A percentile compares a stretch with the other conserved stretches of the same genome.
Evolutionary conservation across 129 eudicot genomes (phyloP).

Genomic region (Saposhnikovia divaricata): DNA sequence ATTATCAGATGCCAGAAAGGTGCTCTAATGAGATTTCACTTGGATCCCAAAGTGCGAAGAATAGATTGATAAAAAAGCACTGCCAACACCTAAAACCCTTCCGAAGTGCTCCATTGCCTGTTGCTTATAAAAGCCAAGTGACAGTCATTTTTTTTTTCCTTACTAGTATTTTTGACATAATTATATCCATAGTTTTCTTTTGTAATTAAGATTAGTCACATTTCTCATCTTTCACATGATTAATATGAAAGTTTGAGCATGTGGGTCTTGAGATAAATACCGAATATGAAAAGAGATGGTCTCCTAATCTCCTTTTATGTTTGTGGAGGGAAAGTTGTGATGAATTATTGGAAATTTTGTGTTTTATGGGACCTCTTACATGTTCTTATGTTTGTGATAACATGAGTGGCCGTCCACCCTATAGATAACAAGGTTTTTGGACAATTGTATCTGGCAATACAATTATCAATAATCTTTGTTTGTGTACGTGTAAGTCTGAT

Average conservation of each 20-base stretch:
- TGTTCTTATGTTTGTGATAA: conserved; percentile 40
- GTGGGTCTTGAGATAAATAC: conserved; percentile 38
- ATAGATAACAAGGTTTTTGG: not conserved
- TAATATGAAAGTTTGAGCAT: conserved; percentile 20
- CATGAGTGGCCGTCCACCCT: not conserved
- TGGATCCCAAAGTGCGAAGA: not conserved
- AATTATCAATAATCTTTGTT: not conserved
- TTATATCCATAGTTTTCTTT: not conserved
- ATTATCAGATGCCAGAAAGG: not conserved
- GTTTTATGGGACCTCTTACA: conserved; percentile 39
- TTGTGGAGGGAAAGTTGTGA: conserved; percentile 29
- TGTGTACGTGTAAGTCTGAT: not conserved
- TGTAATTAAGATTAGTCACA: not conserved
- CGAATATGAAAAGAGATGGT: not conserved
- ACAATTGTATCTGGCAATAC: not conserved
- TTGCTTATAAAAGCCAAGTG: not conserved
- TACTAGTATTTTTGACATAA: too few relatives aligned
- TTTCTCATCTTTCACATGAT: conserved; percentile 8
- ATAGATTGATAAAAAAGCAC: not conserved
- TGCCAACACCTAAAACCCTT: not conserved
- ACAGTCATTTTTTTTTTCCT: not conserved
- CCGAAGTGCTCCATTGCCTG: not conserved
- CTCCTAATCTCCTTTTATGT: not conserved
- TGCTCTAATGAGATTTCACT: not conserved
- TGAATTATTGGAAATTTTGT: conserved; percentile 33